Base-by-base conservation (phyloP, 768 basidiomycete species). In the Daedaleopsis sinensis region DNA sequence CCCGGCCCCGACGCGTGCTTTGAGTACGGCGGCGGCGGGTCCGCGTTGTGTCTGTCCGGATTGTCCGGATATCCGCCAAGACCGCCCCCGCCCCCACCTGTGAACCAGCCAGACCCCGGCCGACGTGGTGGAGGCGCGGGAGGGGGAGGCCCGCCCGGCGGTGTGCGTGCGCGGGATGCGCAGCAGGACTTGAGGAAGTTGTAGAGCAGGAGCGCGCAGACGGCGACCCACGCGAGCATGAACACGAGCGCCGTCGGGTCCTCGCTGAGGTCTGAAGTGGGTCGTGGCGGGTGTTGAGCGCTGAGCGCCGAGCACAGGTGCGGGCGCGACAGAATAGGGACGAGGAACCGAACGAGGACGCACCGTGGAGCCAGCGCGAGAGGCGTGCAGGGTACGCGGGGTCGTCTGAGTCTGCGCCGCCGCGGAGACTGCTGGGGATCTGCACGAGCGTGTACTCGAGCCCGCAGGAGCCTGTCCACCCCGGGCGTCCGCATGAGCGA, bases 381-480 rank as follows among this genome's bases (percentile, higher is more conserved):
- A 68, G 27, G 11, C 62, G 50, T n/a, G 61, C 46, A 2, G 64
- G 68, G 12, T 57, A 59, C n/a, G 21, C 44, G 18, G 67, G 64
- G 27, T 32, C 27, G 27, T 32, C 27, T 32, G n/a, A n/a, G 18
- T 59, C 58, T 13, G 68, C 64, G 8, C 48, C 62, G 15, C 57
- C 52, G 10, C 38, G 71, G 11, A 74, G 69, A 35, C 62, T 54
- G 42, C 70, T 66, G 0, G 90, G 89, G 6, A 94, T 78, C 53
- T 89, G 83, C 19, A 92, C 84, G 2, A 98, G 84, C 50, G 84
- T 82, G 70, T 97, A 98, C 61, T 93, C 86, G 55, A 98, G 78
- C 8, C 88, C 89, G 73, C 95, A 98, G 16, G 94, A 95, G 18
- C 90, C 94, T 94, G 27, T 61, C 60, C 55, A 47, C 38, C 27